Evolutionary conservation across 495 filamentous ascomycete species (phyloP).

Genomic region (Neurospora sp.): DNA sequence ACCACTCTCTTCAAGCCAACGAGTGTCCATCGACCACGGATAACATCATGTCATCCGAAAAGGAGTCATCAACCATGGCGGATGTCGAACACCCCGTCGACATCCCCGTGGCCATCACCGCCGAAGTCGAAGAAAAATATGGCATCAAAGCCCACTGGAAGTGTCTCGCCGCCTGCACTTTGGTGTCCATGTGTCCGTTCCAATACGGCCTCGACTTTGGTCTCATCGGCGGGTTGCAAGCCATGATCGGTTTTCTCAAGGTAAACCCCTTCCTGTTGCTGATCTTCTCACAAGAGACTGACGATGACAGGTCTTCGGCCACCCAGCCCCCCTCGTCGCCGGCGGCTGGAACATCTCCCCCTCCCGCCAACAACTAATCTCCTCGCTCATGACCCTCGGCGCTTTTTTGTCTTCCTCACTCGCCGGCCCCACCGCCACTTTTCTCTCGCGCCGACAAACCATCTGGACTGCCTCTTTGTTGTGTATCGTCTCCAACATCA

Average conservation of each 20-base stretch:
- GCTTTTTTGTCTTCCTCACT: slow-evolving; percentile 42
- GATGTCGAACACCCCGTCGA: not conserved
- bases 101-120: not conserved
- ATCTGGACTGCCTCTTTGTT: slow-evolving; percentile 38
- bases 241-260: slow-evolving; percentile 47
- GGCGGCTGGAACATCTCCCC: slow-evolving; percentile 42
- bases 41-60: too few species aligned
- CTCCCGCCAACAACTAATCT: slow-evolving; percentile 41
- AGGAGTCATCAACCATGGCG: not conserved
- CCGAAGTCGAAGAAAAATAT: not conserved
- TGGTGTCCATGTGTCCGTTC: slow-evolving; percentile 42
- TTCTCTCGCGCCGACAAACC: slow-evolving; percentile 32
- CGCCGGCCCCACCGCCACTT: slow-evolving; percentile 37
- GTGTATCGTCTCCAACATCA: slow-evolving; percentile 35
- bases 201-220: slow-evolving; percentile 53
- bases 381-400: slow-evolving; percentile 46
- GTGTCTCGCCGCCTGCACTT: slow-evolving; percentile 27
- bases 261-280: slow-evolving; percentile 7
- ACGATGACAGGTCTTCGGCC: slow-evolving; percentile 23
- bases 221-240: slow-evolving; percentile 47
- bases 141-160: slow-evolving; percentile 25
- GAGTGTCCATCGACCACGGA: too few species aligned
- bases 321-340: slow-evolving; percentile 24
- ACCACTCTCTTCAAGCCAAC: too few species aligned
- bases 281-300: not conserved